Conservation (phyloP, 805 yeast genomes). For the Metschnikowia amazonensis region DNA sequence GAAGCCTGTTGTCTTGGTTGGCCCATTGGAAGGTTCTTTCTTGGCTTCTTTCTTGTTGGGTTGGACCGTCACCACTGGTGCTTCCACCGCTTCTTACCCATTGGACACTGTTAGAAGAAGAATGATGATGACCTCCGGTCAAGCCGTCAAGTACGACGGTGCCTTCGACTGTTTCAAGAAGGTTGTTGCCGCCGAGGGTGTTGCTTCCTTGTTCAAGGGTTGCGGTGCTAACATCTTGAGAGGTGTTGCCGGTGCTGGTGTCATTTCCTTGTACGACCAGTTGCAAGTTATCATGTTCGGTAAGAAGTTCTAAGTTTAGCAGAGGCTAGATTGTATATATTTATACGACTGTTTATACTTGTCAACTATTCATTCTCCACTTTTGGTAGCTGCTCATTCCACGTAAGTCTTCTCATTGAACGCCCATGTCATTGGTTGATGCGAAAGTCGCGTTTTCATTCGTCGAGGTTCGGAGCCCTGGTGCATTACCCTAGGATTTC, state of each 20-base stretch:
- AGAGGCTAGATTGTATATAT: constrained; percentile 18
- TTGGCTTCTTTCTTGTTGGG: constrained; percentile 93
- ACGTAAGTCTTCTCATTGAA: no score
- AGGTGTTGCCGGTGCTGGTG: constrained; percentile 99
- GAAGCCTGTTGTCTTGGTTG: constrained; percentile 91
- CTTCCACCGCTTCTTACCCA: constrained; percentile 98
- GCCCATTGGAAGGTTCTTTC: constrained; percentile 93
- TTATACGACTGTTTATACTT: constrained; percentile 15
- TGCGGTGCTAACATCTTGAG: constrained; percentile 99
- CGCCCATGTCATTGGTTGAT: not conserved
- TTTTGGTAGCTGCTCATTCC: not conserved
- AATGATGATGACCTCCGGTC: constrained; percentile 99
- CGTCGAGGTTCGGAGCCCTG: not conserved
- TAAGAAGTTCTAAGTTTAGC: constrained; percentile 65
- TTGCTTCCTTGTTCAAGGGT: constrained; percentile 92
- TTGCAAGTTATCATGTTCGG: constrained; percentile 92
- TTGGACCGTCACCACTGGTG: constrained; percentile 98
- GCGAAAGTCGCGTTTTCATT: not conserved
- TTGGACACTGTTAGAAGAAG: constrained; percentile 99
- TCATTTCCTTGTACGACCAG: constrained; percentile 96
- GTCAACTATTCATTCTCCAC: constrained; percentile 1
- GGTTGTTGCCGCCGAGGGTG: constrained; percentile 96
- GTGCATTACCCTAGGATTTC: no score
- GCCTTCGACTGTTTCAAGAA: constrained; percentile 89
- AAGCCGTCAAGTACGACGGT: constrained; percentile 94